These are phyloP conservation scores for Yamadazyma oceani DNA, from an alignment of 1,139 yeast genomes.

Conservation along the genomic window DNA sequence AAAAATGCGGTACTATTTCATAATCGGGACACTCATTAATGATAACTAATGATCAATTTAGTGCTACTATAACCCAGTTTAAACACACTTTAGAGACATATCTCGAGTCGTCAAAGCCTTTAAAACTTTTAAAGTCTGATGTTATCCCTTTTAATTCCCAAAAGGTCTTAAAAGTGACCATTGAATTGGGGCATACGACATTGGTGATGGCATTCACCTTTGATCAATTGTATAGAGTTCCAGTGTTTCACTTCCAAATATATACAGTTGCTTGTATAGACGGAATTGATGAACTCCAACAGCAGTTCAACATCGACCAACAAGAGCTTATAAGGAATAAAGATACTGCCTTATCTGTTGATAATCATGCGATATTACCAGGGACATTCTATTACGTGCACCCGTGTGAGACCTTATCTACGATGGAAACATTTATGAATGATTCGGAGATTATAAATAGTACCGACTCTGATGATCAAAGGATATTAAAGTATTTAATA, in stretches of 20 bases:
- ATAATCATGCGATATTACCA: conserved; percentile 27
- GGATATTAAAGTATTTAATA: conserved; percentile 19
- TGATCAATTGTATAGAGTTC: conserved; percentile 33
- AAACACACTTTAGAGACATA: neutral
- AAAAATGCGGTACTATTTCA: too few relatives aligned
- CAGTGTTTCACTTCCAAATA: conserved; percentile 28
- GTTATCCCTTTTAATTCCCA: neutral
- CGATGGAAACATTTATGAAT: conserved; percentile 13
- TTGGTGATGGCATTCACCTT: conserved; percentile 28
- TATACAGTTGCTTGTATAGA: conserved; percentile 2
- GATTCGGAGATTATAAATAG: conserved; percentile 7
- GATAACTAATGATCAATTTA: conserved; percentile 19
- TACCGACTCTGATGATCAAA: conserved; percentile 2
- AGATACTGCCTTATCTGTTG: conserved; percentile 14
- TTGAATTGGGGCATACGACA: neutral
- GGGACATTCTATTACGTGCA: conserved; percentile 35
- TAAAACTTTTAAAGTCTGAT: neutral
- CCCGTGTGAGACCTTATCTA: conserved; percentile 36
- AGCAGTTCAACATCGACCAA: conserved; percentile 4
- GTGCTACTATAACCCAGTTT: conserved; percentile 6
- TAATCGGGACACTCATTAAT: too few relatives aligned
- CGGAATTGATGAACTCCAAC: conserved; percentile 9
- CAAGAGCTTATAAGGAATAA: conserved; percentile 2
- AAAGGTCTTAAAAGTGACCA: conserved; percentile 6
- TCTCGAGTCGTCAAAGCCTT: neutral